Conservation (phyloP, 2,329 filamentous ascomycete species). For the Beauveria australis region DNA sequence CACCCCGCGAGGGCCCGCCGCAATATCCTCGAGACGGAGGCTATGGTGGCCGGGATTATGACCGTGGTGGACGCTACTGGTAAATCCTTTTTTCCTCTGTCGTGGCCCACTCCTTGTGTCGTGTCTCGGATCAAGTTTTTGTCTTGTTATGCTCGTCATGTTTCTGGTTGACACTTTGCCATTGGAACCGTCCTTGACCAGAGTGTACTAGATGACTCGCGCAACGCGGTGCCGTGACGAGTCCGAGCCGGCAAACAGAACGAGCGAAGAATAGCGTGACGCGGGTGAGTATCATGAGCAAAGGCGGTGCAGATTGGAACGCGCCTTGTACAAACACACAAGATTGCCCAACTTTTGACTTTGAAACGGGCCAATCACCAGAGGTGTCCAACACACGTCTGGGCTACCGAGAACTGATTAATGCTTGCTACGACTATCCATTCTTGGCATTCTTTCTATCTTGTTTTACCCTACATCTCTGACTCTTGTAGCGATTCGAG, state of each 20-base stretch:
- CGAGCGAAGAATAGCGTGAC: neutral
- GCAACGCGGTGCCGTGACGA: neutral
- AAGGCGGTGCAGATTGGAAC: neutral
- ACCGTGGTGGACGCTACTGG: slow-evolving; percentile 43
- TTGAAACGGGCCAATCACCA: neutral
- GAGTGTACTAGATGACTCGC: slow-evolving; percentile 25
- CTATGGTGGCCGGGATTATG: slow-evolving; percentile 40
- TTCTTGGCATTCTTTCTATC: neutral
- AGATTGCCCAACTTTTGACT: neutral
- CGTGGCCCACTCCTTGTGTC: slow-evolving; percentile 1
- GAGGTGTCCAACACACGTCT: neutral
- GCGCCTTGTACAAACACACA: neutral
- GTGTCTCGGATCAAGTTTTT: neutral
- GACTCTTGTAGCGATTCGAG: neutral
- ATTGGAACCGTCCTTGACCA: slow-evolving; percentile 28
- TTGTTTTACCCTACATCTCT: neutral
- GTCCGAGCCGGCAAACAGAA: neutral
- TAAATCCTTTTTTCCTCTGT: slow-evolving; percentile 24
- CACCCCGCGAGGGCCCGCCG: slow-evolving; percentile 38
- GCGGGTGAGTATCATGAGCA: slow-evolving; percentile 4
- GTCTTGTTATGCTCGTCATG: neutral
- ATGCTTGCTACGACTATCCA: slow-evolving; percentile 5
- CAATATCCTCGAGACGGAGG: slow-evolving; percentile 24
- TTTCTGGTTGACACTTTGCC: slow-evolving; percentile 14
- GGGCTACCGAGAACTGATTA: neutral